These are phyloP conservation scores for Laburnicola sp. DNA, from an alignment of 2,329 filamentous ascomycete species.

Conservation along the genomic window DNA sequence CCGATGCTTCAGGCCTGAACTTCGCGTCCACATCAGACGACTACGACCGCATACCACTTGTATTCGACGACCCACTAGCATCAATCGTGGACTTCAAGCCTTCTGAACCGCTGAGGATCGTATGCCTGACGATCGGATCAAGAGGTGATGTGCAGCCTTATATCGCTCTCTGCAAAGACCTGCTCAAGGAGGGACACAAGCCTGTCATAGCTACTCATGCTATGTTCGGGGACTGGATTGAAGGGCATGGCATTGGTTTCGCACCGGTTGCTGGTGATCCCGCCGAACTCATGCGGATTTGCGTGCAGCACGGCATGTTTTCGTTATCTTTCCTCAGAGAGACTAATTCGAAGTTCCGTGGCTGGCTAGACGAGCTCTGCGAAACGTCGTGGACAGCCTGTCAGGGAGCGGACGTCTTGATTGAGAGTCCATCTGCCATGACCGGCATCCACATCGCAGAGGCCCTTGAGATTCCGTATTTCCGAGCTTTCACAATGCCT, in stretches of 20 bases:
- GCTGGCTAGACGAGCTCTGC: constrained; percentile 91
- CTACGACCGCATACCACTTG: constrained; percentile 69
- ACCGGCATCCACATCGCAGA: constrained; percentile 97
- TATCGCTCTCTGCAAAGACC: constrained; percentile 89
- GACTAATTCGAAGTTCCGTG: constrained; percentile 73
- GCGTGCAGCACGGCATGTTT: constrained; percentile 96
- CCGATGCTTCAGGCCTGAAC: constrained; percentile 24
- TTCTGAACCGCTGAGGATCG: constrained; percentile 74
- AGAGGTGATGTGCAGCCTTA: constrained; percentile 97
- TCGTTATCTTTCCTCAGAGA: constrained; percentile 88
- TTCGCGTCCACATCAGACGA: constrained; percentile 31
- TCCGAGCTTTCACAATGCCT: constrained; percentile 97
- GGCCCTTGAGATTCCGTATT: constrained; percentile 89
- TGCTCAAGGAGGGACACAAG: constrained; percentile 84
- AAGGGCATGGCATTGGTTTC: constrained; percentile 93
- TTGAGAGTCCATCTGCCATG: constrained; percentile 96
- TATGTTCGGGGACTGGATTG: constrained; percentile 88
- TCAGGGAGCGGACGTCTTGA: constrained; percentile 83
- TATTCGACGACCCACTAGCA: constrained; percentile 86
- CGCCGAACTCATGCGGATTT: constrained; percentile 90
- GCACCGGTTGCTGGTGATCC: constrained; percentile 86
- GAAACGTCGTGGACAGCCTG: constrained; percentile 81
- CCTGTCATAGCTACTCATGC: constrained; percentile 86
- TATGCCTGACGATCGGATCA: constrained; percentile 93
- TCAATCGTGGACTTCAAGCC: constrained; percentile 94